A percentile compares a stretch with the other conserved stretches of the same genome.
phyloP scores from a whole-genome alignment of 495 filamentous ascomycete species.

The Aspergillus homomorphus region DNA sequence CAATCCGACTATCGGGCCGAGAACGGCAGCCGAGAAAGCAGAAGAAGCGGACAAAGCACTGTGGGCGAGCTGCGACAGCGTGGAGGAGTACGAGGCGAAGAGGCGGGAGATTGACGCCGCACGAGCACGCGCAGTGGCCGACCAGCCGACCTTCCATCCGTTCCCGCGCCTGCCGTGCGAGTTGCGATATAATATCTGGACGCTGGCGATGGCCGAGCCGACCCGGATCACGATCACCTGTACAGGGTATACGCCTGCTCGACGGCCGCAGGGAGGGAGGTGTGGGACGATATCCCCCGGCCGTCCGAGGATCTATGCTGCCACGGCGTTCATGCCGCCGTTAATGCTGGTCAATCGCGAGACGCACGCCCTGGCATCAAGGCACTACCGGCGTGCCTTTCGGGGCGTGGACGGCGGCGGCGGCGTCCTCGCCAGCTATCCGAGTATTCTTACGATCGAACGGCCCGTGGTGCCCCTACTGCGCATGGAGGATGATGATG shows the following conservation, averaged over 20 bases:
- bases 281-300: not conserved
- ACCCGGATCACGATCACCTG: constrained; percentile 3
- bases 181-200: not conserved
- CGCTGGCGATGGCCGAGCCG: constrained; percentile 1
- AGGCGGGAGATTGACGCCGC: constrained; percentile 1
- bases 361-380: not conserved
- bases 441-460: constrained; percentile 7
- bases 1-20: not conserved
- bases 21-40: constrained; percentile 1
- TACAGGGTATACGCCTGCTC: constrained; percentile 1
- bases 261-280: not conserved
- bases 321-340: constrained; percentile 8
- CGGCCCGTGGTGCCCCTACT: not conserved
- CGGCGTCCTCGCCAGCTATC: constrained; percentile 5
- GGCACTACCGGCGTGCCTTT: constrained; percentile 5
- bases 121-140: not conserved
- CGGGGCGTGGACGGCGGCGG: not conserved
- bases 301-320: not conserved
- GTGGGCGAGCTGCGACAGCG: constrained; percentile 6
- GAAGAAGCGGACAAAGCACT: not conserved
- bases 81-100: constrained; percentile 7
- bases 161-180: not conserved
- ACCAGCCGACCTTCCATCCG: constrained; percentile 1
- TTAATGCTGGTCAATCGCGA: constrained; percentile 10
- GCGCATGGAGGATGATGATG: not conserved